Evolutionary conservation across 495 filamentous ascomycete genomes (phyloP).

Genomic region (Cercophora sp.): DNA sequence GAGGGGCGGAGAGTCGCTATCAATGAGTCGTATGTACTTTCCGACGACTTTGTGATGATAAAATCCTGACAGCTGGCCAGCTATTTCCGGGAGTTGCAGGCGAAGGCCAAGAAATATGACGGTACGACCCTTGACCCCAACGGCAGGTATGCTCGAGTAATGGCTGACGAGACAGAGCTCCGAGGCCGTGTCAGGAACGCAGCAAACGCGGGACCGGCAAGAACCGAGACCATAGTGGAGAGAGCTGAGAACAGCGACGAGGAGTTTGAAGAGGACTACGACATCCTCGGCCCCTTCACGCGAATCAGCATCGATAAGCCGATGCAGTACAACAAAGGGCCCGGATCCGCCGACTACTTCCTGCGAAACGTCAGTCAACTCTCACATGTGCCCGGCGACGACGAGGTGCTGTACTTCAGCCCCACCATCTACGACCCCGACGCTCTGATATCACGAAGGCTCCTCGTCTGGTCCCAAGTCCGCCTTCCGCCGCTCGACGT

Average conservation of each 20-base stretch:
- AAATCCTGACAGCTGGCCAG: neutral
- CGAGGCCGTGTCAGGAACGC: no score
- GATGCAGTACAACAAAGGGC: constrained; percentile 21
- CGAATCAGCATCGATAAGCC: constrained; percentile 18
- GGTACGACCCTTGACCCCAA: neutral
- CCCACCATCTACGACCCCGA: constrained; percentile 21
- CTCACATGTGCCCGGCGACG: constrained; percentile 15
- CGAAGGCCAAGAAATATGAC: constrained; percentile 17
- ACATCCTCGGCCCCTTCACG: constrained; percentile 20
- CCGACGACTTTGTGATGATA: neutral
- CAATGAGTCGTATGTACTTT: constrained; percentile 18
- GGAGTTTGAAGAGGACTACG: constrained; percentile 19
- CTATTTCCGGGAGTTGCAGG: constrained; percentile 20
- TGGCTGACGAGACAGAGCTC: no score
- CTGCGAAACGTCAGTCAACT: constrained; percentile 20
- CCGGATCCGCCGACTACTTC: constrained; percentile 20
- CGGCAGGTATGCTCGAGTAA: no score
- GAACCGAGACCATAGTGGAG: no score
- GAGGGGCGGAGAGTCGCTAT: constrained; percentile 19
- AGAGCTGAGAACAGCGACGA: constrained; percentile 15
- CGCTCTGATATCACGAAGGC: constrained; percentile 18
- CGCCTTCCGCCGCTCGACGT: constrained; percentile 42
- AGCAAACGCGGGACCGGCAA: no score
- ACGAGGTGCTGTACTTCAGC: constrained; percentile 18
- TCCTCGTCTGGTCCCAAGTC: constrained; percentile 2